A percentile compares a stretch with the other conserved stretches of the same genome.
Evolutionary conservation across 352 stramenopile genomes (phyloP).

Genomic region (Plasmopara viticola): DNA sequence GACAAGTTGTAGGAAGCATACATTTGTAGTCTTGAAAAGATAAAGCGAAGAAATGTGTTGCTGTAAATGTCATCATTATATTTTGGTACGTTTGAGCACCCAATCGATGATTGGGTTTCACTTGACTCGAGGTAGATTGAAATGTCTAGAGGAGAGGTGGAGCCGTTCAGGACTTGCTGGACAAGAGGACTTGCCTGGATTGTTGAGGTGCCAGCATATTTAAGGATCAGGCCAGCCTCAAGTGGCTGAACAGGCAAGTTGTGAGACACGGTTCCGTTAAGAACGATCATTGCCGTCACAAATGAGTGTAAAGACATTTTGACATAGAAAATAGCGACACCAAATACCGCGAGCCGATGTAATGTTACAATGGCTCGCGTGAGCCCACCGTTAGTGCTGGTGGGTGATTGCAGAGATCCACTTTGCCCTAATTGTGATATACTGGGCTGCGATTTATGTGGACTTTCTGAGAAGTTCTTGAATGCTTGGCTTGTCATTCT

Average conservation of each 20-base stretch:
- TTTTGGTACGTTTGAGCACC: constrained; percentile 9
- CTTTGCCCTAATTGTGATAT: background rate
- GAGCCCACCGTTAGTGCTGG: background rate
- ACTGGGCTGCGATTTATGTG: too few species aligned
- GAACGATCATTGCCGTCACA: constrained; percentile 12
- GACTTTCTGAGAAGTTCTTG: too few species aligned
- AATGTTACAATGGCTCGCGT: constrained; percentile 4
- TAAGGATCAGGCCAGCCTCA: constrained; percentile 20
- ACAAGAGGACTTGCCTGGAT: constrained; percentile 33
- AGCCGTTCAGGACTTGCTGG: constrained; percentile 14
- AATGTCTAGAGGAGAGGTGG: constrained; percentile 10
- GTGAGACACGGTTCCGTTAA: constrained; percentile 9
- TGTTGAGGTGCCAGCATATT: constrained; percentile 19
- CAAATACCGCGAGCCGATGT: constrained; percentile 19
- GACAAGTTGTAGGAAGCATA: constrained; percentile 20
- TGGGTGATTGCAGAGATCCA: background rate
- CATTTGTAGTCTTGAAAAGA: constrained; percentile 16
- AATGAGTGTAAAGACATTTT: constrained; percentile 21
- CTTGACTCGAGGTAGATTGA: constrained; percentile 30
- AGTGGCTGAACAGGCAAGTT: constrained; percentile 13
- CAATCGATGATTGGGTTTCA: constrained; percentile 7
- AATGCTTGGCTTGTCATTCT: too few species aligned
- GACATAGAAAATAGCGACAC: constrained; percentile 18
- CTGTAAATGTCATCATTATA: constrained; percentile 22
- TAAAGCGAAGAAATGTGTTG: constrained; percentile 23